These are phyloP conservation scores for Melanomma pulvis-pyrius DNA, from an alignment of 495 filamentous ascomycete species.

Conservation along the genomic window DNA sequence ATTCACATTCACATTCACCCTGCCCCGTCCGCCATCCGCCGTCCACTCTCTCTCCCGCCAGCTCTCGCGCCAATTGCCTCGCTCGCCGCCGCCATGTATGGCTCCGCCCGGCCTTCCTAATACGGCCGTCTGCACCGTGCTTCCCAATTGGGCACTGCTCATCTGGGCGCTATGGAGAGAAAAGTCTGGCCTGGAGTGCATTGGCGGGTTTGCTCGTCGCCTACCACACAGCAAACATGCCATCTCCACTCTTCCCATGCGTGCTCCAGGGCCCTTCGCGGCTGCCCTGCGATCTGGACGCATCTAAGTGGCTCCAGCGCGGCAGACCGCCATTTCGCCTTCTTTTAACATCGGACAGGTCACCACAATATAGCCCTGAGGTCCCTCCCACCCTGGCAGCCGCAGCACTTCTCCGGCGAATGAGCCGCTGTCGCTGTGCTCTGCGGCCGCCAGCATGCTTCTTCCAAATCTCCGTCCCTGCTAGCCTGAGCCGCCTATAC, in stretches of 20 bases:
- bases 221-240: conserved; percentile 4
- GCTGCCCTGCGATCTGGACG: neutral
- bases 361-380: neutral
- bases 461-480: conserved; percentile 9
- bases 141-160: neutral
- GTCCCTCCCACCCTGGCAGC: neutral
- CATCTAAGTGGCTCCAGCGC: conserved; percentile 22
- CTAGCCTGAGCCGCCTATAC: conserved; percentile 1
- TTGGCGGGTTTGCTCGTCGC: neutral
- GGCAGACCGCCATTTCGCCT: conserved; percentile 24
- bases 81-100: neutral
- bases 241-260: conserved; percentile 20
- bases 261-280: neutral
- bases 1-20: neutral
- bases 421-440: neutral
- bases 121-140: neutral
- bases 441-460: neutral
- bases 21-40: neutral
- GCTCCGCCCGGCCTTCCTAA: too few relatives aligned
- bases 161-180: too few relatives aligned
- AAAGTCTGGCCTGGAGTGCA: neutral
- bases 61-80: neutral
- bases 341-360: neutral
- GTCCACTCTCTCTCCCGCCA: too few relatives aligned
- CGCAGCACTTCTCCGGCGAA: conserved; percentile 14